Percentiles rank a stretch among this genome's conserved stretches.
These are phyloP conservation scores for Xylariaceae sp. DNA, from an alignment of 2,329 filamentous ascomycete genomes.

Conservation along the genomic window DNA sequence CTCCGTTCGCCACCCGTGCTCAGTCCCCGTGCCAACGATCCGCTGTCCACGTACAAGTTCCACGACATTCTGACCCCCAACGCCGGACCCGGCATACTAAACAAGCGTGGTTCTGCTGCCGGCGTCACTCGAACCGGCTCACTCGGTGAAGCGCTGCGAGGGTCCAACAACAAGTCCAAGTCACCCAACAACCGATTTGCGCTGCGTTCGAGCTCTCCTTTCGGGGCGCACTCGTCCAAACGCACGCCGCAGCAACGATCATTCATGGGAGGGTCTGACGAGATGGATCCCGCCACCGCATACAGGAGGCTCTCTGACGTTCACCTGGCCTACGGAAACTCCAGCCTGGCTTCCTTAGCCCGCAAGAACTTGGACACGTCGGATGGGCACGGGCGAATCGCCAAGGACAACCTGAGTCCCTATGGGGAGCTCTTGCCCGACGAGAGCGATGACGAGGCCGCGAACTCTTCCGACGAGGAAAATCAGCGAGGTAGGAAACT, in stretches of 20 bases:
- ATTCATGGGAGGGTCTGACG: constrained; percentile 56
- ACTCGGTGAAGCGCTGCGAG: constrained; percentile 53
- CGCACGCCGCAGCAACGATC: constrained; percentile 33
- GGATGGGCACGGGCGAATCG: constrained; percentile 51
- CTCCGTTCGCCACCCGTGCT: constrained; percentile 31
- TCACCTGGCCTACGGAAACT: constrained; percentile 60
- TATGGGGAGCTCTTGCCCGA: constrained; percentile 63
- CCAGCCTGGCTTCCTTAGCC: constrained; percentile 59
- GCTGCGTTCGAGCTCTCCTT: constrained; percentile 46
- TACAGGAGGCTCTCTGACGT: constrained; percentile 71
- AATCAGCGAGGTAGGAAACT: constrained; percentile 58
- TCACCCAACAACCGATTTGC: constrained; percentile 51
- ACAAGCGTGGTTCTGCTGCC: constrained; percentile 32
- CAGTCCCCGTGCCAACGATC: constrained; percentile 33
- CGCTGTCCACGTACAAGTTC: constrained; percentile 57
- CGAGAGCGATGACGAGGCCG: constrained; percentile 60
- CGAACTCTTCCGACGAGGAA: constrained; percentile 62
- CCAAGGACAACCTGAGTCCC: constrained; percentile 63
- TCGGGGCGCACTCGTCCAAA: constrained; percentile 33
- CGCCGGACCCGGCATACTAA: constrained; percentile 43
- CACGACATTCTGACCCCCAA: constrained; percentile 53
- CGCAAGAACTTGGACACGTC: constrained; percentile 48
- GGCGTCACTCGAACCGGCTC: constrained; percentile 32
- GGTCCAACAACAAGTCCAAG: constrained; percentile 46
- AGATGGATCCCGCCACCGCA: constrained; percentile 62